Conservation (phyloP, 2,329 filamentous ascomycete genomes). For the Fusarium luffae region DNA sequence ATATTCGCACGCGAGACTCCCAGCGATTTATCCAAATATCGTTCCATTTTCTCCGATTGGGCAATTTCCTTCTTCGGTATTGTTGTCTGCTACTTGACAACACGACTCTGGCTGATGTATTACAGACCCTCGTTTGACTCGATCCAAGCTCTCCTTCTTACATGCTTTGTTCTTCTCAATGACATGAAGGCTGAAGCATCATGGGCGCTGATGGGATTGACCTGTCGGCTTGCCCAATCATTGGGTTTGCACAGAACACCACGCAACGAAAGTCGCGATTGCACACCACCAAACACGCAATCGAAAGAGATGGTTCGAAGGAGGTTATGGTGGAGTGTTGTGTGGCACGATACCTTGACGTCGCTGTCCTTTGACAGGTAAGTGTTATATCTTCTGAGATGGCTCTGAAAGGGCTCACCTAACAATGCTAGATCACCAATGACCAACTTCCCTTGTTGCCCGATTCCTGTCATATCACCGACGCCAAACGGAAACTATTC, state of each 20-base stretch:
- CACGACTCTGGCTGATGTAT: constrained; percentile 9
- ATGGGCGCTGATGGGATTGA: constrained; percentile 72
- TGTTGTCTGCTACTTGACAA: not conserved
- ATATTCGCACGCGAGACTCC: constrained; percentile 67
- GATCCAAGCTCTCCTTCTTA: constrained; percentile 71
- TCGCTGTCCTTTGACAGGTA: constrained; percentile 74
- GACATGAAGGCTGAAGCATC: constrained; percentile 77
- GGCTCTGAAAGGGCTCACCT: not conserved
- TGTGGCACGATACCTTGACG: constrained; percentile 74
- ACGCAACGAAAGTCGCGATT: constrained; percentile 59
- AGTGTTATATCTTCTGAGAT: constrained; percentile 1
- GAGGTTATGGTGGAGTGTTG: constrained; percentile 72
- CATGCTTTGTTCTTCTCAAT: constrained; percentile 72
- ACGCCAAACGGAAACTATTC: constrained; percentile 61
- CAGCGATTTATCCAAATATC: constrained; percentile 72
- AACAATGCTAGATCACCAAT: constrained; percentile 63
- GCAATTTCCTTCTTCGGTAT: constrained; percentile 71
- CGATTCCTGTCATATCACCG: constrained; percentile 60
- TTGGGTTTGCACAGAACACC: constrained; percentile 67
- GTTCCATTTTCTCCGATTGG: constrained; percentile 72
- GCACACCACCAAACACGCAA: constrained; percentile 55
- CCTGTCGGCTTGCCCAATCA: constrained; percentile 73
- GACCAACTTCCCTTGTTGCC: constrained; percentile 68
- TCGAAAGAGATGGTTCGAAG: constrained; percentile 66
- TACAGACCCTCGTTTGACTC: constrained; percentile 71